These are phyloP conservation scores for Coix lacrymajobi DNA, from an alignment of 176 grass and related monocot species.

Conservation along the genomic window DNA sequence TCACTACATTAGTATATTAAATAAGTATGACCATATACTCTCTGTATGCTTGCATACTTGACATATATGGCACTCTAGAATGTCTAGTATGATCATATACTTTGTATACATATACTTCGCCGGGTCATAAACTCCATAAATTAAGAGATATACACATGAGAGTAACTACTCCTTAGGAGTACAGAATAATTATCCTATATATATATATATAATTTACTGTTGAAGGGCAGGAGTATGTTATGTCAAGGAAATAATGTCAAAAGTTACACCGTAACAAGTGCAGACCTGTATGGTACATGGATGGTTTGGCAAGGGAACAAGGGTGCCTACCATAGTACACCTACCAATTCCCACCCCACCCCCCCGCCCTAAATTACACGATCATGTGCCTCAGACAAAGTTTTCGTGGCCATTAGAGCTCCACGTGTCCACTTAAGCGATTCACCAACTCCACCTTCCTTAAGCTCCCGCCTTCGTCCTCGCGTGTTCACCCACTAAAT, in stretches of 20 bases:
- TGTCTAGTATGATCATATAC: no score
- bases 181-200: no score
- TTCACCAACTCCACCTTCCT: slow-evolving; percentile 34
- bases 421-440: slow-evolving; percentile 27
- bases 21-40: no score
- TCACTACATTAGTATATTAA: no score
- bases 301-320: not conserved
- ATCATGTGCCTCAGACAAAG: not conserved
- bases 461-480: not conserved
- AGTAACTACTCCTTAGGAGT: no score
- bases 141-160: no score
- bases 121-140: no score
- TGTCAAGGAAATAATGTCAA: not conserved
- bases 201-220: not conserved
- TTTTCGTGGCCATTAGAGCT: slow-evolving; percentile 22
- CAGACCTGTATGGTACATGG: not conserved
- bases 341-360: slow-evolving; percentile 30
- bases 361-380: not conserved
- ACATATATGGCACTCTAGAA: no score
- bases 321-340: slow-evolving; percentile 31
- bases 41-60: no score
- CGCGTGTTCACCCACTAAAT: no score
- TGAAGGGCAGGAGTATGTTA: not conserved
- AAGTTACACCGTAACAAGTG: not conserved
- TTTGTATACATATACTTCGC: no score